Base-by-base conservation (phyloP, 257 asterid species). In the Solanum bukasovii region DNA sequence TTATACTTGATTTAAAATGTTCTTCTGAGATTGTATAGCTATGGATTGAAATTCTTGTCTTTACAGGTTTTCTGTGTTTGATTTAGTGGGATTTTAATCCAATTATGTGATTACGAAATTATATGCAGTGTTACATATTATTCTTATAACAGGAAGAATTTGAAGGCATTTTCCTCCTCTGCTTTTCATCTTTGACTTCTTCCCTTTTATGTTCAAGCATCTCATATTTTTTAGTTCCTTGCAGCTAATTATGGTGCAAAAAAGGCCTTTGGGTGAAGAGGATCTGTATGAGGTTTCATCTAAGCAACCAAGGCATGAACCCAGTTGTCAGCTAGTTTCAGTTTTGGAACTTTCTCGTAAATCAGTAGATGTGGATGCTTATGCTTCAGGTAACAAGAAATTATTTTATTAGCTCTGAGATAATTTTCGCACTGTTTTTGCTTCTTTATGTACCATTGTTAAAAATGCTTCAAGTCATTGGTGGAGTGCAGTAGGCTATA, bases 181-280 rank as follows among this genome's bases (percentile, higher is more conserved):
- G 37, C 25, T 37, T 56, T 52, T 49, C 13, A 65, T 84, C 9
- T 63, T 37, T 23, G 34, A 6, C 59, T 84, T 65, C 75, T 84
- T 35, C 14, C 87, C 5, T 38, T 37, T 37, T 25, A 61, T 1
- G 63, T 65, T 59, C 7, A 44, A 38, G 18, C 68, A 44, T 37
- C 87, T 65, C 56, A 35, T 84, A 27, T 9, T 13, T 13, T 84
- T 56, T 63, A 38, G 73, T 25, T 84, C 63, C 37, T 37, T 63
- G 56, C 56, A 38, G 74, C 78, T 84, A 70, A 44, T 84, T 84
- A 95, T 95, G 98, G 98, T 93, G 85, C 89, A 90, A 86, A 96
- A 96, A 84, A 93, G 98, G 52, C 93, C 95, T 18, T 90, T 92
- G 46, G 92, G 88, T 83, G 94, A 93, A 89, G 95, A 90, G 81